phyloP scores from a whole-genome alignment of 495 filamentous ascomycete species.

The Massariosphaeria phaeospora region DNA sequence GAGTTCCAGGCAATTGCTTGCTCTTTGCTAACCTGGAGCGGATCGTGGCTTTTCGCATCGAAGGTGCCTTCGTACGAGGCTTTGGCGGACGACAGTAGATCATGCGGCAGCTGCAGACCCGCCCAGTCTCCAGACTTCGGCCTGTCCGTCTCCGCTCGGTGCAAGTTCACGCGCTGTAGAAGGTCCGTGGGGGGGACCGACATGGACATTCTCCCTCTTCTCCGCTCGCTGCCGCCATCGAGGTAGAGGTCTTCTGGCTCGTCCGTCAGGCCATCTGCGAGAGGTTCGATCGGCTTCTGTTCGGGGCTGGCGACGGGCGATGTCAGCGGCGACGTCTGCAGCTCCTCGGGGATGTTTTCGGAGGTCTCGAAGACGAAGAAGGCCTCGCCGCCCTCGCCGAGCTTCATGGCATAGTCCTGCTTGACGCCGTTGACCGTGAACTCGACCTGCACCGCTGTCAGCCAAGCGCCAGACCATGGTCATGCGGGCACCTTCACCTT shows the following conservation, averaged over 20 bases:
- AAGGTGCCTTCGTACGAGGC: slow-evolving; percentile 10
- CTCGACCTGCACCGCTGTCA: slow-evolving; percentile 58
- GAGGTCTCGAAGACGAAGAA: slow-evolving; percentile 98
- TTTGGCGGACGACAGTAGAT: slow-evolving; percentile 29
- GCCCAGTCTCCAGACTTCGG: slow-evolving; percentile 35
- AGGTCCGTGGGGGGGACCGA: slow-evolving; percentile 28
- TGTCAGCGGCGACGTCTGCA: slow-evolving; percentile 91
- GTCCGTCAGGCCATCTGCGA: slow-evolving; percentile 61
- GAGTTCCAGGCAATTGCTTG: slow-evolving; percentile 27
- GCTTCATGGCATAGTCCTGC: slow-evolving; percentile 95
- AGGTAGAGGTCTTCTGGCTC: slow-evolving; percentile 82
- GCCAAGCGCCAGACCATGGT: neutral
- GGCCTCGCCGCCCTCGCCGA: slow-evolving; percentile 94
- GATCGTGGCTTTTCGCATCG: slow-evolving; percentile 14
- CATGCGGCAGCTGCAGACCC: slow-evolving; percentile 18
- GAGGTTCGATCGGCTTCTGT: slow-evolving; percentile 51
- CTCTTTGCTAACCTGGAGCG: slow-evolving; percentile 22
- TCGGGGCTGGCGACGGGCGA: slow-evolving; percentile 80
- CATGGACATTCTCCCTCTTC: slow-evolving; percentile 18
- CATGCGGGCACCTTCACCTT: slow-evolving; percentile 54
- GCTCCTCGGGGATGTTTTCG: slow-evolving; percentile 75
- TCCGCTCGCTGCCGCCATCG: slow-evolving; percentile 38
- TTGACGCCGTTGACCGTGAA: slow-evolving; percentile 90
- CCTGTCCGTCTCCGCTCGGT: slow-evolving; percentile 45
- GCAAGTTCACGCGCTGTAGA: slow-evolving; percentile 48